These are phyloP conservation scores for Coemansia sp. DNA, from an alignment of 192 early-diverging fungal genomes.

Conservation along the genomic window DNA sequence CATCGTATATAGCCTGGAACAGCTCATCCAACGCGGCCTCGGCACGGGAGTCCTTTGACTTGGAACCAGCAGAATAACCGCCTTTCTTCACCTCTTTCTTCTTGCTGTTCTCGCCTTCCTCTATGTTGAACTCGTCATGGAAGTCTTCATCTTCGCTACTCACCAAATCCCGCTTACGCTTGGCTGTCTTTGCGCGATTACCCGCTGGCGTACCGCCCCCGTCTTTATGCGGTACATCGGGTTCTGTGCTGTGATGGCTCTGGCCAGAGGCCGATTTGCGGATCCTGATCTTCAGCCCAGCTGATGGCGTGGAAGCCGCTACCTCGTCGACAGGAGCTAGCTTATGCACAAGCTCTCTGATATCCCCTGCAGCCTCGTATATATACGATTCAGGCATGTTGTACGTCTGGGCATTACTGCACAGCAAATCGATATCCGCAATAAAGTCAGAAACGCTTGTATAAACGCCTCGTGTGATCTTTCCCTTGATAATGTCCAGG, in stretches of 20 bases:
- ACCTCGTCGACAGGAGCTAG: slow-evolving; percentile 22
- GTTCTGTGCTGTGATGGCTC: slow-evolving; percentile 10
- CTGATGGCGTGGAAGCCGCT: neutral
- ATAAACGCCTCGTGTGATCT: slow-evolving; percentile 74
- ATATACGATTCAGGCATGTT: slow-evolving; percentile 66
- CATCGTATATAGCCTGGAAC: slow-evolving; percentile 55
- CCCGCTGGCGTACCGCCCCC: neutral
- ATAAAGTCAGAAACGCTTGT: slow-evolving; percentile 64
- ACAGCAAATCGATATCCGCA: slow-evolving; percentile 85
- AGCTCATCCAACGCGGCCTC: slow-evolving; percentile 34
- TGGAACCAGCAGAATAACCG: neutral
- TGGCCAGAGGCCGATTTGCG: slow-evolving; percentile 19
- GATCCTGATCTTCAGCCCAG: slow-evolving; percentile 32
- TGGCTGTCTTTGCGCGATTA: slow-evolving; percentile 10
- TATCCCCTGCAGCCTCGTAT: slow-evolving; percentile 47
- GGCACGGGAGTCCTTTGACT: slow-evolving; percentile 6
- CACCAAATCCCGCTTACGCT: slow-evolving; percentile 41
- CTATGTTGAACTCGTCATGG: slow-evolving; percentile 5
- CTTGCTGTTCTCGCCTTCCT: neutral
- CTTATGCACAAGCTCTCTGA: slow-evolving; percentile 25
- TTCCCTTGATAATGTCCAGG: slow-evolving; percentile 83
- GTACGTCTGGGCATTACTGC: slow-evolving; percentile 87
- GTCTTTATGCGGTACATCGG: neutral
- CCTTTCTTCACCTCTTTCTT: neutral
- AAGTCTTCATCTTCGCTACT: slow-evolving; percentile 16